phyloP scores from a whole-genome alignment of 805 yeast genomes.

The Candida chauliodis region DNA sequence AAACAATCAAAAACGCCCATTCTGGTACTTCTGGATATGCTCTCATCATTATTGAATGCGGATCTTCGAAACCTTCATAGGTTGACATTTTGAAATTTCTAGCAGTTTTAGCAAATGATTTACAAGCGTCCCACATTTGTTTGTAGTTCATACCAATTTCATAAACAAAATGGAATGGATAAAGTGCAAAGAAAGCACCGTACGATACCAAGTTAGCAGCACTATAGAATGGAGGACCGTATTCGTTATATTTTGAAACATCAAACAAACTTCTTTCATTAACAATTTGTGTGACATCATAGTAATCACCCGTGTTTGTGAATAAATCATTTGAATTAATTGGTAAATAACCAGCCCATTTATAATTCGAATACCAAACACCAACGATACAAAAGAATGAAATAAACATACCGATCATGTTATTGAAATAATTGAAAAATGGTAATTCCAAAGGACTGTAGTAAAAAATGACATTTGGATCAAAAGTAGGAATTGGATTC shows the following conservation, averaged over 20 bases:
- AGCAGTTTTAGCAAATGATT: constrained; percentile 8
- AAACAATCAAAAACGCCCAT: constrained; percentile 24
- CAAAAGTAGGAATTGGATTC: constrained; percentile 53
- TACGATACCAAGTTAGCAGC: constrained; percentile 26
- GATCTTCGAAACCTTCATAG: constrained; percentile 19
- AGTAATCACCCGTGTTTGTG: constrained; percentile 47
- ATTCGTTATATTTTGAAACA: constrained; percentile 16
- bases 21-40: constrained; percentile 35
- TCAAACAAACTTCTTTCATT: constrained; percentile 28
- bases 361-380: constrained; percentile 18
- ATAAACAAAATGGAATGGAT: constrained; percentile 21
- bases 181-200: constrained; percentile 26
- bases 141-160: constrained; percentile 11
- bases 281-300: constrained; percentile 40
- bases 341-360: constrained; percentile 25
- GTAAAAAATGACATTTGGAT: constrained; percentile 41
- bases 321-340: constrained; percentile 43
- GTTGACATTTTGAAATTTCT: constrained; percentile 12
- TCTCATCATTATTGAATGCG: constrained; percentile 28
- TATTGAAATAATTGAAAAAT: constrained; percentile 22
- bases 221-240: constrained; percentile 29
- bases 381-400: constrained; percentile 19
- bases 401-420: constrained; percentile 16
- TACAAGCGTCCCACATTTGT: constrained; percentile 14
- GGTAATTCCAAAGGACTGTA: constrained; percentile 41